Evolutionary conservation across 805 yeast genomes (phyloP).

Genomic region (Pichia occidentalis): DNA sequence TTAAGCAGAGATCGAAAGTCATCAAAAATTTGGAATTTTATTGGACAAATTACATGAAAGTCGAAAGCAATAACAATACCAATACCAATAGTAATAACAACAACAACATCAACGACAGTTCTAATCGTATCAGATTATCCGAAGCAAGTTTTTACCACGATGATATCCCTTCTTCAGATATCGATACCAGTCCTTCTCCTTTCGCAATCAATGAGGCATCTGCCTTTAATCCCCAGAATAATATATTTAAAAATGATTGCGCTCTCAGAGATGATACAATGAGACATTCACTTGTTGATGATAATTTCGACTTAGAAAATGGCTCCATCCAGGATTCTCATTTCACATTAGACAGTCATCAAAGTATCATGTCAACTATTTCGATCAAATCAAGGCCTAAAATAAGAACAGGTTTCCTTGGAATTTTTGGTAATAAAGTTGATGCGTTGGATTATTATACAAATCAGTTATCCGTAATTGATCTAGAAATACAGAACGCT

Average conservation of each 20-base stretch:
- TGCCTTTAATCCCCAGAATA: too few relatives aligned
- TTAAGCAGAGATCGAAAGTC: constrained; percentile 48
- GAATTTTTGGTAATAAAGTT: constrained; percentile 58
- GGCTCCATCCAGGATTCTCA: background rate
- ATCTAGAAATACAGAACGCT: constrained; percentile 59
- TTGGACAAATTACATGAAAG: constrained; percentile 55
- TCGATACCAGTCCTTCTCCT: too few relatives aligned
- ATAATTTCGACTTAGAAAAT: background rate
- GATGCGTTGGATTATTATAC: constrained; percentile 81
- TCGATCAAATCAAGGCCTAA: constrained; percentile 47
- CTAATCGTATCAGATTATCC: too few relatives aligned
- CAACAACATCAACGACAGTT: too few relatives aligned
- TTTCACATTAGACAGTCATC: background rate
- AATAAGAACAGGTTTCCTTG: constrained; percentile 52
- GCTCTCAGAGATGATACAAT: too few relatives aligned
- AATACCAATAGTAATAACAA: background rate
- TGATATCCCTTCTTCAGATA: too few relatives aligned
- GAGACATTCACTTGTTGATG: too few relatives aligned
- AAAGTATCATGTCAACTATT: constrained; percentile 12
- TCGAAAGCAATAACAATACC: background rate
- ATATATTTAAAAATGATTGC: too few relatives aligned
- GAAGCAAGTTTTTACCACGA: too few relatives aligned
- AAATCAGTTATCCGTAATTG: constrained; percentile 59
- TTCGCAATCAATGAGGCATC: too few relatives aligned
- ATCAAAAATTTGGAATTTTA: constrained; percentile 55